phyloP scores from a whole-genome alignment of 2,329 filamentous ascomycete species.

The Sporothrix mexicana region DNA sequence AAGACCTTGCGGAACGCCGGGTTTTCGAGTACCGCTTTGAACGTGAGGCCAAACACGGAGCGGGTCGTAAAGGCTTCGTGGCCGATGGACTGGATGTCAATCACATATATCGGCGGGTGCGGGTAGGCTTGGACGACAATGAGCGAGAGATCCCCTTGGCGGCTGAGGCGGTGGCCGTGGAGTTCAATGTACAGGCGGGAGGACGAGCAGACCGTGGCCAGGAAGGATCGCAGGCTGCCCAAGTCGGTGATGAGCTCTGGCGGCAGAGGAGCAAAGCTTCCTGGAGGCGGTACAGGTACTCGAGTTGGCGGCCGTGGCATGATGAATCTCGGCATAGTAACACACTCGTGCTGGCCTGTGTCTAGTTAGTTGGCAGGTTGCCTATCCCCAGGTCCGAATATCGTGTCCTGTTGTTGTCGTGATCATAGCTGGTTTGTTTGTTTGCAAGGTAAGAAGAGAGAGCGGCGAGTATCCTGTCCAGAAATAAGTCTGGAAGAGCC shows the following conservation, averaged over 20 bases:
- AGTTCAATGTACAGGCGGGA: slow-evolving; percentile 39
- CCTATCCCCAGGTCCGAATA: not conserved
- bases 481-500: not conserved
- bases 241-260: slow-evolving; percentile 14
- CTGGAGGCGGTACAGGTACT: too few relatives aligned
- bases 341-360: not conserved
- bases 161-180: slow-evolving; percentile 37
- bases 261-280: not conserved
- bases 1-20: slow-evolving; percentile 38
- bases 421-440: not conserved
- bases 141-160: slow-evolving; percentile 38
- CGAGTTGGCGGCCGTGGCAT: not conserved
- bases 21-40: slow-evolving; percentile 39
- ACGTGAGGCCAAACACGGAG: slow-evolving; percentile 29
- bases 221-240: not conserved
- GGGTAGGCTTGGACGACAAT: slow-evolving; percentile 37
- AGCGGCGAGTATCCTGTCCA: not conserved
- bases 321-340: not conserved
- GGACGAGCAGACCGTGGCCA: slow-evolving; percentile 19
- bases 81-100: slow-evolving; percentile 40
- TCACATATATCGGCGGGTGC: slow-evolving; percentile 27
- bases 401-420: not conserved
- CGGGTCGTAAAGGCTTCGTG: slow-evolving; percentile 35
- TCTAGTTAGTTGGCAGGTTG: not conserved
- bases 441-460: not conserved